A percentile compares a stretch with the other conserved stretches of the same genome.
These are phyloP conservation scores for Solidago caesia DNA, from an alignment of 129 eudicot genomes.

Conservation along the genomic window DNA sequence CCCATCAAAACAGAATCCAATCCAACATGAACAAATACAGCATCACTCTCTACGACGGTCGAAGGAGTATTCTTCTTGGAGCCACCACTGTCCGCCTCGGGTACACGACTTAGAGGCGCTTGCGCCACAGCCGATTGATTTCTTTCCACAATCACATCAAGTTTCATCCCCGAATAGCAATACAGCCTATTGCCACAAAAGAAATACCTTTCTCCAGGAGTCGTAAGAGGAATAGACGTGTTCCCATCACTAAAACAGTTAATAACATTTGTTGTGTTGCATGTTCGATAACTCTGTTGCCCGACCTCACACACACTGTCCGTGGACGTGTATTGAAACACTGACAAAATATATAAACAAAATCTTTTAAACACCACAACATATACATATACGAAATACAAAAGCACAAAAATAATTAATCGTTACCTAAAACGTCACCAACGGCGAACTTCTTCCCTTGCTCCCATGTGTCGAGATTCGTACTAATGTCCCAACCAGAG, in stretches of 20 bases:
- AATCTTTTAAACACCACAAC: background rate
- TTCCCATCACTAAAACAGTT: constrained; percentile 64
- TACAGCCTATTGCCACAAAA: constrained; percentile 60
- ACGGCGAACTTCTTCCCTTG: constrained; percentile 54
- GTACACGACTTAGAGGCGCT: constrained; percentile 51
- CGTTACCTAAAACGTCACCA: constrained; percentile 68
- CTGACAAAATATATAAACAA: constrained; percentile 23
- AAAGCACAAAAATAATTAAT: constrained; percentile 17
- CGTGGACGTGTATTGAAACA: constrained; percentile 66
- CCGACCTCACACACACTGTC: constrained; percentile 59
- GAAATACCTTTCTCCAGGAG: constrained; percentile 58
- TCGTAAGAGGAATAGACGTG: constrained; percentile 47
- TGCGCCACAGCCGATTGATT: constrained; percentile 25
- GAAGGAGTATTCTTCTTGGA: constrained; percentile 61
- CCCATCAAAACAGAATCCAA: constrained; percentile 19
- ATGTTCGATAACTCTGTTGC: constrained; percentile 43
- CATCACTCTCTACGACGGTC: constrained; percentile 29
- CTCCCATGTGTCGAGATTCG: constrained; percentile 69
- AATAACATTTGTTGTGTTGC: constrained; percentile 62
- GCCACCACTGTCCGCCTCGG: constrained; percentile 40
- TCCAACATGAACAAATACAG: constrained; percentile 26
- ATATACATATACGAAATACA: background rate
- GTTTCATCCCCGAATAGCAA: constrained; percentile 76
- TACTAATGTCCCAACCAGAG: constrained; percentile 94
- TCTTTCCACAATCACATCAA: constrained; percentile 48